phyloP scores from a whole-genome alignment of 2,329 filamentous ascomycete genomes.

The Botrytis aclada region DNA sequence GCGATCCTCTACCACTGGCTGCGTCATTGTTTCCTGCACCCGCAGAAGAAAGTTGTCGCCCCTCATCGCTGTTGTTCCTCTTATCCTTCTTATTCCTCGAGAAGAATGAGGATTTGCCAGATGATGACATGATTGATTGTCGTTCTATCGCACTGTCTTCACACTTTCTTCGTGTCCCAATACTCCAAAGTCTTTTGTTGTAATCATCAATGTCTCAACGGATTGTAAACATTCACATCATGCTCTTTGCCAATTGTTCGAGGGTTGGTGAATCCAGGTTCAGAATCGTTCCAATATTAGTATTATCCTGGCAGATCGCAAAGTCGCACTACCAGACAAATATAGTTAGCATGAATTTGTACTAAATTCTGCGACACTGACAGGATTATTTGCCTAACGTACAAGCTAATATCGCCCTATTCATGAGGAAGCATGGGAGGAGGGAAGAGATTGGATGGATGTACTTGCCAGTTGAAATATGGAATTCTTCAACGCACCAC shows the following conservation, averaged over 20 bases:
- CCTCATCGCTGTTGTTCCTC: constrained; percentile 58
- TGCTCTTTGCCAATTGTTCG: constrained; percentile 29
- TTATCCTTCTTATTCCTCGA: constrained; percentile 79
- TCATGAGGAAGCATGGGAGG: not conserved
- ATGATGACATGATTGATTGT: constrained; percentile 21
- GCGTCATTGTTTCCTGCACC: constrained; percentile 54
- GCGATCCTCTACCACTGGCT: constrained; percentile 60
- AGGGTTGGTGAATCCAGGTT: constrained; percentile 5
- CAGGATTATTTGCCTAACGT: not conserved
- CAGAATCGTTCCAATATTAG: constrained; percentile 1
- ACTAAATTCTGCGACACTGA: constrained; percentile 7
- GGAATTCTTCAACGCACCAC: constrained; percentile 1
- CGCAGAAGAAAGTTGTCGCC: constrained; percentile 45
- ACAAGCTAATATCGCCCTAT: not conserved
- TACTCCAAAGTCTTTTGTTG: constrained; percentile 25
- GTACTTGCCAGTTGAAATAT: constrained; percentile 6
- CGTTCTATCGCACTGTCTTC: constrained; percentile 20
- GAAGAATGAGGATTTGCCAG: constrained; percentile 65
- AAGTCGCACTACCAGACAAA: constrained; percentile 24
- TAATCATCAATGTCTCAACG: constrained; percentile 33
- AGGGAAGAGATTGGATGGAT: not conserved
- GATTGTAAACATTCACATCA: constrained; percentile 30
- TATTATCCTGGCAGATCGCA: constrained; percentile 9
- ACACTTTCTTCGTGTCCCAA: constrained; percentile 19
- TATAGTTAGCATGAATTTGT: constrained; percentile 27